phyloP scores from a whole-genome alignment of 2,329 filamentous ascomycete species.

The Talaromyces albobiverticillius region DNA sequence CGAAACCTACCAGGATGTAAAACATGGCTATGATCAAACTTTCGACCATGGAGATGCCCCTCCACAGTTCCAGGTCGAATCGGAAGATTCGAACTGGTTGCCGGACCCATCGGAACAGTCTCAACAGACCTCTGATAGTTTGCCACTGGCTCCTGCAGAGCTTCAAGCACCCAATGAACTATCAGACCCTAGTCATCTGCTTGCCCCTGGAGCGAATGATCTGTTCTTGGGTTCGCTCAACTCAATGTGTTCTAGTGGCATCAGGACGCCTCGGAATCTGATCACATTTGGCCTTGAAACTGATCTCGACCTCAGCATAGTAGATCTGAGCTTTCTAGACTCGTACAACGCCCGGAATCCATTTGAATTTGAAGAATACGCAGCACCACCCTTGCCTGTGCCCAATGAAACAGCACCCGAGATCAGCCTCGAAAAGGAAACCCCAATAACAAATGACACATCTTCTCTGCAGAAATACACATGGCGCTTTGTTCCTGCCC shows the following conservation, averaged over 20 bases:
- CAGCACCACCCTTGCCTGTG: not conserved
- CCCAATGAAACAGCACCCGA: not conserved
- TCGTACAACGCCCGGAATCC: conserved; percentile 30
- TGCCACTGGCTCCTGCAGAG: not conserved
- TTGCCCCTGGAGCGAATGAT: not conserved
- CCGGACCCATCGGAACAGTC: not conserved
- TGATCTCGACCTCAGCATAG: conserved; percentile 27
- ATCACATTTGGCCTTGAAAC: conserved; percentile 18
- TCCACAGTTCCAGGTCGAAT: not conserved
- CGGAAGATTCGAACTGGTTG: not conserved
- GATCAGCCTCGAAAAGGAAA: not conserved
- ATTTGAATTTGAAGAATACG: conserved; percentile 22
- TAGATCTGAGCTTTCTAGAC: conserved; percentile 32
- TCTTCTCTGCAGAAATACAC: conserved; percentile 21
- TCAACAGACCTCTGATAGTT: not conserved
- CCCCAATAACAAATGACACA: conserved; percentile 6
- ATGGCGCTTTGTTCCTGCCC: conserved; percentile 31
- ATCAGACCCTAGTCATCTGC: not conserved
- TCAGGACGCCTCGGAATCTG: conserved; percentile 16
- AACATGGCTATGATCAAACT: not conserved
- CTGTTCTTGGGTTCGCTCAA: conserved; percentile 1
- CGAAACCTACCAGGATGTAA: not conserved
- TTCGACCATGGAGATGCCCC: not conserved
- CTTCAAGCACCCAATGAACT: not conserved
- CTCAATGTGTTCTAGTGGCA: conserved; percentile 4